These are phyloP conservation scores for Rubus idaeus DNA, from an alignment of 306 rosid species.

Conservation along the genomic window DNA sequence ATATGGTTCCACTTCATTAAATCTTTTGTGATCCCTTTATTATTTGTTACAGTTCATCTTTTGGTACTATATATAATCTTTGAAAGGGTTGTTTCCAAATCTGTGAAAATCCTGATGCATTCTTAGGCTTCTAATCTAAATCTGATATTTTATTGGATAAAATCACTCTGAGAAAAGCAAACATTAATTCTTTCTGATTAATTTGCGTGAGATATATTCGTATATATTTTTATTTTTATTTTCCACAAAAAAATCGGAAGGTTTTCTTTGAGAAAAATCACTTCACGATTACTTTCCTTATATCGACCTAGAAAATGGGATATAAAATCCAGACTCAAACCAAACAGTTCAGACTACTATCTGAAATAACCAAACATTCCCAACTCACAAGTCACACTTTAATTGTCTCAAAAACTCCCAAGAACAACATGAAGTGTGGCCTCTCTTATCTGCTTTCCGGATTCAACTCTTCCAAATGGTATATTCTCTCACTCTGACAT, in stretches of 20 bases:
- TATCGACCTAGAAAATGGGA: neutral
- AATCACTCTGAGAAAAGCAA: neutral
- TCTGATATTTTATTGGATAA: neutral
- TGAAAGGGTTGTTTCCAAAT: neutral
- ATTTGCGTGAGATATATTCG: neutral
- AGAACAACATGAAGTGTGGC: slow-evolving; percentile 56
- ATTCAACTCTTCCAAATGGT: slow-evolving; percentile 94
- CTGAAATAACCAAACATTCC: neutral
- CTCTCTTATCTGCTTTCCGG: slow-evolving; percentile 55
- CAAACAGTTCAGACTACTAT: neutral
- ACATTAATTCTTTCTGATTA: neutral
- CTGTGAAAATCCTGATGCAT: neutral
- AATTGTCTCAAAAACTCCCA: slow-evolving; percentile 12
- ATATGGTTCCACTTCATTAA: neutral
- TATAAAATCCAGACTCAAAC: neutral
- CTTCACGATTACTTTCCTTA: neutral
- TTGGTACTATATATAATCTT: neutral
- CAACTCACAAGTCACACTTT: neutral
- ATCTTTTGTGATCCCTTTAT: neutral
- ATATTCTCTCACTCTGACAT: neutral
- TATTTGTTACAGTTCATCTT: neutral
- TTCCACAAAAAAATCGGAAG: neutral
- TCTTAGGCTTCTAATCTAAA: neutral
- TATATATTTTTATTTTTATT: neutral
- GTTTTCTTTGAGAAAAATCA: neutral